Evolutionary conservation across 1,139 yeast species (phyloP).

Genomic region (Trichomonascaceae sp.): DNA sequence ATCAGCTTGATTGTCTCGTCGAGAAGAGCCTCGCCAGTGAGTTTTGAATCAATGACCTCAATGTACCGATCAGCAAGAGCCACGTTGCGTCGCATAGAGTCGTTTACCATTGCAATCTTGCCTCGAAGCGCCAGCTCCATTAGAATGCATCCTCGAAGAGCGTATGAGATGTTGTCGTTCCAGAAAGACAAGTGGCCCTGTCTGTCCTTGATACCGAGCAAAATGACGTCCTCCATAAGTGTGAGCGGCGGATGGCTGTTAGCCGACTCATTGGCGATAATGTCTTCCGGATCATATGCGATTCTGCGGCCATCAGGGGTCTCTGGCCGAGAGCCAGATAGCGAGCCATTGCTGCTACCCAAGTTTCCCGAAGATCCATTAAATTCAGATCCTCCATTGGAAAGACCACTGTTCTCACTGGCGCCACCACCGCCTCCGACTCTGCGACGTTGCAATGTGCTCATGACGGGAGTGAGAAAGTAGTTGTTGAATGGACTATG

Average conservation of each 20-base stretch:
- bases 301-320: conserved; percentile 37
- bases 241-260: conserved; percentile 58
- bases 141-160: conserved; percentile 85
- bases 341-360: neutral
- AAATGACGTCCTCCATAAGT: conserved; percentile 87
- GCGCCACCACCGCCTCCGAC: conserved; percentile 24
- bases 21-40: conserved; percentile 89
- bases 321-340: neutral
- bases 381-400: neutral
- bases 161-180: conserved; percentile 96
- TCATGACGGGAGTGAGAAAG: neutral
- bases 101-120: conserved; percentile 77
- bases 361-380: neutral
- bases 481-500: too few species aligned
- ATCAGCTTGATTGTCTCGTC: conserved; percentile 89
- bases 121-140: conserved; percentile 88
- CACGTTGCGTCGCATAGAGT: conserved; percentile 83
- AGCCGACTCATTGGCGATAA: conserved; percentile 37
- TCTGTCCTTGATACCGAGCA: conserved; percentile 86
- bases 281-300: conserved; percentile 73
- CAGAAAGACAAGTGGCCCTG: conserved; percentile 95
- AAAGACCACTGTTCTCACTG: conserved; percentile 1
- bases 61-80: conserved; percentile 78
- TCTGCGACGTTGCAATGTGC: conserved; percentile 34
- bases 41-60: conserved; percentile 72